phyloP scores from a whole-genome alignment of 108 stramenopile genomes.

The Nitzschia sp. region DNA sequence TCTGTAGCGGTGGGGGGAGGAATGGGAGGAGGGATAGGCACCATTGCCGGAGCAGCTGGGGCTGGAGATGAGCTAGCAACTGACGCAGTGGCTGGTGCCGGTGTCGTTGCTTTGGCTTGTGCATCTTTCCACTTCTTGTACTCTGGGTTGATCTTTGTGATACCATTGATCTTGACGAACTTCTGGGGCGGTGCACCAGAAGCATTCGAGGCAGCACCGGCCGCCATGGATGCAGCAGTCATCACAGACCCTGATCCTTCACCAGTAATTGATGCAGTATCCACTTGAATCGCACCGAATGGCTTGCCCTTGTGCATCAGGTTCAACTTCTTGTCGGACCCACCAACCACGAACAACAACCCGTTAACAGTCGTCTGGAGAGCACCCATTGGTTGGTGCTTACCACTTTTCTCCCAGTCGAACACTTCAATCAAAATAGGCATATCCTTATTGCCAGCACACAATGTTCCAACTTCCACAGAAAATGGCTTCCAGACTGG shows the following conservation, averaged over 20 bases:
- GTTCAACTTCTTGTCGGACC: neutral
- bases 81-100: neutral
- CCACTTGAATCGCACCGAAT: conserved; percentile 20
- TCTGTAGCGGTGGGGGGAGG: neutral
- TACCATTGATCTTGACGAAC: conserved; percentile 44
- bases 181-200: conserved; percentile 30
- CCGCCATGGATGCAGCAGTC: neutral
- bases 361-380: conserved; percentile 68
- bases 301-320: conserved; percentile 20
- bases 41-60: conserved; percentile 10
- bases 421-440: conserved; percentile 61
- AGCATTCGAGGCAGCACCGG: neutral
- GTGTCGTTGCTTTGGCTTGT: neutral
- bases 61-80: neutral
- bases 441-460: conserved; percentile 54
- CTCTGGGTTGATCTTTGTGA: conserved; percentile 52
- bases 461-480: conserved; percentile 54
- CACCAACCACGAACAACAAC: conserved; percentile 20
- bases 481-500: conserved; percentile 61
- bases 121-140: conserved; percentile 41
- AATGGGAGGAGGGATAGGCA: conserved; percentile 7
- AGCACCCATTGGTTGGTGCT: conserved; percentile 67
- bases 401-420: conserved; percentile 70
- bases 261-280: neutral
- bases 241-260: neutral